phyloP scores from a whole-genome alignment of 495 filamentous ascomycete genomes.

The Xylaria flabelliformis region DNA sequence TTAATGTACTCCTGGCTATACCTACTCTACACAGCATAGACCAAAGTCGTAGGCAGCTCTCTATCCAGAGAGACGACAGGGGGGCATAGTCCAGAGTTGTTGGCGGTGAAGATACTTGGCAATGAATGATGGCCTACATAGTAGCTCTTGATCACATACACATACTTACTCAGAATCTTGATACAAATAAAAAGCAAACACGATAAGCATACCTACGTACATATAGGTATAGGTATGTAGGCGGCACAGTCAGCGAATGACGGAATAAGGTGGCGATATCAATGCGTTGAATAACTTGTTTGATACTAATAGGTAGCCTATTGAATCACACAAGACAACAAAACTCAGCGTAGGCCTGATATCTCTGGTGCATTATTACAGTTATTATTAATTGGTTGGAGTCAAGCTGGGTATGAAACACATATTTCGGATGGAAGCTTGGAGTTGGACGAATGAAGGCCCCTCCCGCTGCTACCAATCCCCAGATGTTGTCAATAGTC shows the following conservation, averaged over 20 bases:
- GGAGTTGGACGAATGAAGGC: constrained; percentile 14
- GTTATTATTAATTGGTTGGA: background rate
- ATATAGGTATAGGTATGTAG: background rate
- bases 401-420: background rate
- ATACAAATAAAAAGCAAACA: constrained; percentile 1
- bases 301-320: background rate
- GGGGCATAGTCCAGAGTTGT: background rate
- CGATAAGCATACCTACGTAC: background rate
- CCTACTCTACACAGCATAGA: background rate
- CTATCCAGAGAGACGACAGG: background rate
- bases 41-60: background rate
- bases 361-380: background rate
- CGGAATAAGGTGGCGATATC: constrained; percentile 6
- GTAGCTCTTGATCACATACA: background rate
- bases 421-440: background rate
- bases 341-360: background rate
- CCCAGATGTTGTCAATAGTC: background rate
- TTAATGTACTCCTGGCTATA: background rate
- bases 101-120: background rate
- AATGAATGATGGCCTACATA: background rate
- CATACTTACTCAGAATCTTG: background rate
- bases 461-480: constrained; percentile 1
- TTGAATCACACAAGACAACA: constrained; percentile 12
- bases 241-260: background rate
- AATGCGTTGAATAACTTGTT: background rate